These are phyloP conservation scores for Dendrobium nobile DNA, from an alignment of 106 monocot species.

Conservation along the genomic window DNA sequence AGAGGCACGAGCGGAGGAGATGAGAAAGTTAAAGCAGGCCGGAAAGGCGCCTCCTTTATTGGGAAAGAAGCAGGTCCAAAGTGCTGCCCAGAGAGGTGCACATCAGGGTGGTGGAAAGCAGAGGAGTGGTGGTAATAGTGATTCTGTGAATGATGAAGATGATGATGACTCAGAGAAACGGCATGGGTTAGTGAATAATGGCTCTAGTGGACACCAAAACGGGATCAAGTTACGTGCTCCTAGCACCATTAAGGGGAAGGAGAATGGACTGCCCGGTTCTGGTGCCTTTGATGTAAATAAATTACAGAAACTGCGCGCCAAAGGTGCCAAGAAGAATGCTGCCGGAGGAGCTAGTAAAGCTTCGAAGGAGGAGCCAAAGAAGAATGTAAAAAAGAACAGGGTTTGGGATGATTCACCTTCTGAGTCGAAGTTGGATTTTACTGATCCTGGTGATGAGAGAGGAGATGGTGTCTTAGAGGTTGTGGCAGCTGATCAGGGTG, in stretches of 20 bases:
- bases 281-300: slow-evolving; percentile 98
- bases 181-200: slow-evolving; percentile 24
- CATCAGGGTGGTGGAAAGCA: slow-evolving; percentile 20
- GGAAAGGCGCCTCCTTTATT: slow-evolving; percentile 9
- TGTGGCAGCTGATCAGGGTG: slow-evolving; percentile 55
- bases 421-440: slow-evolving; percentile 73
- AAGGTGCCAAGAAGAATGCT: slow-evolving; percentile 62
- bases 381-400: slow-evolving; percentile 77
- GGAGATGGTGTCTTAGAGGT: slow-evolving; percentile 53
- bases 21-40: slow-evolving; percentile 69
- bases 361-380: slow-evolving; percentile 51
- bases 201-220: slow-evolving; percentile 25
- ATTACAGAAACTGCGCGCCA: slow-evolving; percentile 62
- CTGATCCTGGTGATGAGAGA: slow-evolving; percentile 69
- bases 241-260: slow-evolving; percentile 48
- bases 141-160: slow-evolving; percentile 43
- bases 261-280: slow-evolving; percentile 42
- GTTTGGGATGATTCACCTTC: slow-evolving; percentile 79
- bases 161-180: slow-evolving; percentile 45
- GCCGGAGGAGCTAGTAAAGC: slow-evolving; percentile 4
- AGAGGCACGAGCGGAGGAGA: slow-evolving; percentile 80
- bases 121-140: slow-evolving; percentile 17
- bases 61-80: slow-evolving; percentile 34
- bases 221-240: slow-evolving; percentile 16
- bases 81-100: slow-evolving; percentile 10